These are phyloP conservation scores for Erythrobasidium yunnanense DNA, from an alignment of 768 basidiomycete species.

Conservation along the genomic window DNA sequence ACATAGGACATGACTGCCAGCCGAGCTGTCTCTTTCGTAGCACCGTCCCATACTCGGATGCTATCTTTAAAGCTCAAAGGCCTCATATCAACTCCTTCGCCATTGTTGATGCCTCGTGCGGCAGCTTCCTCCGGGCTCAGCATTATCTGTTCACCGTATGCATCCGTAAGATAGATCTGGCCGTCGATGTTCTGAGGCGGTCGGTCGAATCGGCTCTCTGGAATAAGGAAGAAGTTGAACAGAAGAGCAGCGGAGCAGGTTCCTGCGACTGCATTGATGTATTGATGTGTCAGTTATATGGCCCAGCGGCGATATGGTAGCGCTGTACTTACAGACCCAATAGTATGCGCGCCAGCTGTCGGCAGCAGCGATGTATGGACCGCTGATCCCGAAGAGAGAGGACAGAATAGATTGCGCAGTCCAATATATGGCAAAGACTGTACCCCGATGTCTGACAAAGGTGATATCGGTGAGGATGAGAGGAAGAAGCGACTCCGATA, in stretches of 20 bases:
- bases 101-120: not conserved
- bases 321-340: not conserved
- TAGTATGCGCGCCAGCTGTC: not conserved
- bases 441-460: not conserved
- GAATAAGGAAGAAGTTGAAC: not conserved
- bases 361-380: not conserved
- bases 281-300: not conserved
- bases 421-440: not conserved
- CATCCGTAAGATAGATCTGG: not conserved
- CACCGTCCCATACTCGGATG: not conserved
- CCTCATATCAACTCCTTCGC: not conserved
- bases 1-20: not conserved
- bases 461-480: not conserved
- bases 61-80: not conserved
- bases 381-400: not conserved
- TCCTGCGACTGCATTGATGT: not conserved
- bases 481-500: not conserved
- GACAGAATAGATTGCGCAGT: not conserved
- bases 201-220: not conserved
- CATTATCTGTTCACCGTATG: not conserved
- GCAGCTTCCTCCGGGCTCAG: not conserved
- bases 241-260: not conserved
- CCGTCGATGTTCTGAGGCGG: not conserved
- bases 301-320: too few species aligned
- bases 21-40: not conserved